Base-by-base conservation (phyloP, 768 basidiomycete species). In the Lepiota brunneoincarnata region DNA sequence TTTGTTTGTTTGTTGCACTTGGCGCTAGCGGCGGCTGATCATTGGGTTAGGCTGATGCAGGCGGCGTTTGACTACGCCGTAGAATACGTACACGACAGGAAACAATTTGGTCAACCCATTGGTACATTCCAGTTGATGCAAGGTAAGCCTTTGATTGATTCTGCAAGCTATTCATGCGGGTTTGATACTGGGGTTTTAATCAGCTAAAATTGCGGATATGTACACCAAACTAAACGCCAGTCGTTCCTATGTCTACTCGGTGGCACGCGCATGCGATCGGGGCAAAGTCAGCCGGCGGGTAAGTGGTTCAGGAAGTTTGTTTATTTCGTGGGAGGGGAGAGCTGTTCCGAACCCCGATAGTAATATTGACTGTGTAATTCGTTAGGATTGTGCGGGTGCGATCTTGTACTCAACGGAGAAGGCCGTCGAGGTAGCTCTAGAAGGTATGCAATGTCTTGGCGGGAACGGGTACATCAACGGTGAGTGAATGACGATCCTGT, bases 391-490 rank as follows among this genome's bases (percentile, higher is more conserved):
- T 61, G 95, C 95, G 7, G 94, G 93, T 15, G 92, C 91, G 1
- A 97, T 98, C 56, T 66, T 98, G 41, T 96, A 95, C 69, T 91
- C 93, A 17, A 93, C 93, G 0, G 95, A 98, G 63, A 87, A 84
- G 62, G 89, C 93, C 21, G 85, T 96, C 20, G 92, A 97, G 67
- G 91, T 97, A 11, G 86, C 93, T 3, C 71, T 91, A 62, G 93
- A 95, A 64, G 91, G 83, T 7, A 93, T 93, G 87, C 94, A 96
- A 63, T 94, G 91, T 64, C 75, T 96, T 39, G 93, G 94, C 46
- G 94, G 95, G 6, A 97, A 97, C 65, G 95, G 94, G 11, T 98
- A 96, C 67, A 94, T 94, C 68, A 96, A 96, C 59, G 92, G 92
- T 89, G 49, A 59, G 60, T 49, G n/a, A 40, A 46, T 10, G 26